A percentile compares a stretch with the other conserved stretches of the same genome.
Evolutionary conservation across 2,329 filamentous ascomycete species (phyloP).

Genomic region (Orbilia javanica): DNA sequence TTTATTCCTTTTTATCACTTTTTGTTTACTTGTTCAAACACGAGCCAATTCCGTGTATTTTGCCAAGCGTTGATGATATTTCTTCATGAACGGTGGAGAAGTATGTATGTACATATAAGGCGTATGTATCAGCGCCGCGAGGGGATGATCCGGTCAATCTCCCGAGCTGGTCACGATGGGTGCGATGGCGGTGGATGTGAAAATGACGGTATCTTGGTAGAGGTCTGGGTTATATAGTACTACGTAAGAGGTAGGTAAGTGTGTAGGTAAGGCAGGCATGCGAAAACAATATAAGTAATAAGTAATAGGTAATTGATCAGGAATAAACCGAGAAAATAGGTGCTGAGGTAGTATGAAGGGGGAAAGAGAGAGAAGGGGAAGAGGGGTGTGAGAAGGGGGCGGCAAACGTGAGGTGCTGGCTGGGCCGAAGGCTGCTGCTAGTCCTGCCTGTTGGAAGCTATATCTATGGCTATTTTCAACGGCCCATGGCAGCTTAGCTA

Average conservation of each 20-base stretch:
- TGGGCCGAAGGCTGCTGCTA: too few species aligned
- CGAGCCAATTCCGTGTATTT: neutral
- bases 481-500: neutral
- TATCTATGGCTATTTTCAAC: slow-evolving; percentile 4
- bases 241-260: too few species aligned
- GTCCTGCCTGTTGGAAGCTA: slow-evolving; percentile 7
- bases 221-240: too few species aligned
- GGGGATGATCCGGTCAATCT: slow-evolving; percentile 15
- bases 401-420: neutral
- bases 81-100: neutral
- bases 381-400: neutral
- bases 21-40: neutral
- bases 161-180: neutral
- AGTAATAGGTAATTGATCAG: too few species aligned
- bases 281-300: too few species aligned
- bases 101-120: neutral
- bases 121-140: neutral
- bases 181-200: neutral
- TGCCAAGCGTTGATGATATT: too few species aligned
- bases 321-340: too few species aligned
- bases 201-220: too few species aligned
- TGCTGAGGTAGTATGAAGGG: too few species aligned
- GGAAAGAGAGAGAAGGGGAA: neutral
- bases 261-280: too few species aligned
- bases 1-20: neutral